A percentile compares a stretch with the other conserved stretches of the same genome.
phyloP scores from a whole-genome alignment of 169 alveolate genomes.

The Plasmodium gonderi region DNA sequence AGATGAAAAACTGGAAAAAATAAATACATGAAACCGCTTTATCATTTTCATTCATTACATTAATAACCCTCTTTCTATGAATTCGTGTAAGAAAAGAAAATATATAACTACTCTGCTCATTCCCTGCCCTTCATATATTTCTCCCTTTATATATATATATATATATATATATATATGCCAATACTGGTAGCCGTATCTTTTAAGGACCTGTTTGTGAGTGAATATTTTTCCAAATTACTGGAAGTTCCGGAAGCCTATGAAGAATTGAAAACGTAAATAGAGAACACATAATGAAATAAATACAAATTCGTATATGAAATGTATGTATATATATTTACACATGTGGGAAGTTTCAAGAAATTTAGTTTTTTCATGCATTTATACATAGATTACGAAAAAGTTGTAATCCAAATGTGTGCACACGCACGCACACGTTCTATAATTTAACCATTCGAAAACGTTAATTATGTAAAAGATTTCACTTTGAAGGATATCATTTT shows the following conservation, averaged over 20 bases:
- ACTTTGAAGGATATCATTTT: not conserved
- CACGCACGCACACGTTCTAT: too few relatives aligned
- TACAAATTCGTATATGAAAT: not conserved
- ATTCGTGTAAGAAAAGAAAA: not conserved
- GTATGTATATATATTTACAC: not conserved
- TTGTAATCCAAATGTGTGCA: too few relatives aligned
- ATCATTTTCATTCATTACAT: not conserved
- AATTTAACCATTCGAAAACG: too few relatives aligned
- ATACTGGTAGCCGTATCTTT: slow-evolving; percentile 30
- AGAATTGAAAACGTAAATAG: slow-evolving; percentile 45
- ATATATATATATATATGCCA: too few relatives aligned
- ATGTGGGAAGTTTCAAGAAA: too few relatives aligned
- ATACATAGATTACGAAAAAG: too few relatives aligned
- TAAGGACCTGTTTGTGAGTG: slow-evolving; percentile 55
- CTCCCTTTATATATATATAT: too few relatives aligned
- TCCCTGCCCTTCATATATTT: not conserved
- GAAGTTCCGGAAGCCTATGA: slow-evolving; percentile 70
- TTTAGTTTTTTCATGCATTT: too few relatives aligned
- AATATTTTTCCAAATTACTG: slow-evolving; percentile 33
- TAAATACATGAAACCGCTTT: not conserved
- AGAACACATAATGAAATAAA: not conserved
- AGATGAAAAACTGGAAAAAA: too few relatives aligned
- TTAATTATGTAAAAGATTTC: not conserved
- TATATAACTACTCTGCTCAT: not conserved
- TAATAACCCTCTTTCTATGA: not conserved